Evolutionary conservation across 148 eudicot species (phyloP).

Genomic region (Rhododendron kiyosumense): DNA sequence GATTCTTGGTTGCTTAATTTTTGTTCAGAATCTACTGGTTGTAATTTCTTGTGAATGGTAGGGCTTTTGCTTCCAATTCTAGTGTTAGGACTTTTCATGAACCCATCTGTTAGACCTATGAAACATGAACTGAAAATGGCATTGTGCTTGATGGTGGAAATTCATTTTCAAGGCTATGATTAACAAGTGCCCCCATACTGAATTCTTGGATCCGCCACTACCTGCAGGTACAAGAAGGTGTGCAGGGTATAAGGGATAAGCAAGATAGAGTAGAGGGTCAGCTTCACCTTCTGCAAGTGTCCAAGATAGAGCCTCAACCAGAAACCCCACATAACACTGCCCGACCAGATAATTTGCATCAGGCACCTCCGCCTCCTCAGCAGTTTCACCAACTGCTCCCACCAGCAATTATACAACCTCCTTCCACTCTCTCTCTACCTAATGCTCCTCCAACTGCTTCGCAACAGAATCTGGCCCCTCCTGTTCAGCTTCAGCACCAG

Average conservation of each 20-base stretch:
- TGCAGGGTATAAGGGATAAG: constrained; percentile 62
- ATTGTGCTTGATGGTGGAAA: background rate
- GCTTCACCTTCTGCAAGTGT: constrained; percentile 49
- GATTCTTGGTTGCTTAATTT: background rate
- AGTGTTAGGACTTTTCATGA: background rate
- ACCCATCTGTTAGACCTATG: background rate
- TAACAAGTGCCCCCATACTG: background rate
- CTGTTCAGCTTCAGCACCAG: constrained; percentile 40
- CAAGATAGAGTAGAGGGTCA: constrained; percentile 79
- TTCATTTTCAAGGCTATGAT: background rate
- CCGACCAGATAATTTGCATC: constrained; percentile 36
- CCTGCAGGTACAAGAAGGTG: constrained; percentile 65
- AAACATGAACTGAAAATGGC: background rate
- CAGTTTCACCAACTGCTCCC: constrained; percentile 49
- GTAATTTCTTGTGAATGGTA: background rate
- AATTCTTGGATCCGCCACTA: background rate
- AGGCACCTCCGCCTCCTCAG: constrained; percentile 34
- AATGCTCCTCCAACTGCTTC: constrained; percentile 41
- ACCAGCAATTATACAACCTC: constrained; percentile 30
- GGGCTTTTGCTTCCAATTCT: background rate
- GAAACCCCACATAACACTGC: constrained; percentile 28
- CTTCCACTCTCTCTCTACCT: constrained; percentile 24
- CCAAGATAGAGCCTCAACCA: constrained; percentile 43
- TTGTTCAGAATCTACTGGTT: background rate
- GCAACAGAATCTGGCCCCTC: constrained; percentile 34